Evolutionary conservation across 2,329 filamentous ascomycete species (phyloP).

Genomic region (Cercospora sp.): DNA sequence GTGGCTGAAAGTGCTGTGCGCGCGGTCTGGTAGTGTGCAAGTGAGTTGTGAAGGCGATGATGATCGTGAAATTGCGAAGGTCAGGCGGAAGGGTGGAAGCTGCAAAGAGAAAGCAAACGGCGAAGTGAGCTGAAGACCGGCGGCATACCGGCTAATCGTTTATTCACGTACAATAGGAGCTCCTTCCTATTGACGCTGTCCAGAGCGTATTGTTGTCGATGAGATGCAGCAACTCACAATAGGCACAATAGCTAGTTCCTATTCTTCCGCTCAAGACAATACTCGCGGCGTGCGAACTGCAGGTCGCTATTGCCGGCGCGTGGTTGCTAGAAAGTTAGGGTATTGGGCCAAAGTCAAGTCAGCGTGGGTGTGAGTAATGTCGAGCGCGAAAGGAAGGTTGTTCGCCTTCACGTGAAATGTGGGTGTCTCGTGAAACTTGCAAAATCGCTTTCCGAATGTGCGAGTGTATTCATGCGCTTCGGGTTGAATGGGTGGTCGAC

Average conservation of each 20-base stretch:
- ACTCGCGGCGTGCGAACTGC: background rate
- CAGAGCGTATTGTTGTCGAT: background rate
- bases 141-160: background rate
- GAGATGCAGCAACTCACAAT: background rate
- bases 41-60: background rate
- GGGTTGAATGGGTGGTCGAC: background rate
- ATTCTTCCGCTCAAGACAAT: background rate
- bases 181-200: background rate
- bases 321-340: background rate
- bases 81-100: background rate
- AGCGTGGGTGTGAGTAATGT: background rate
- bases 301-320: background rate
- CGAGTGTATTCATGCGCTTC: background rate
- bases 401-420: background rate
- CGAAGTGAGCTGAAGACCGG: constrained; percentile 1
- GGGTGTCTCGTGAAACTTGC: background rate
- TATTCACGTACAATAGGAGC: constrained; percentile 1
- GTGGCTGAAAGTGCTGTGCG: background rate
- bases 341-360: background rate
- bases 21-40: background rate
- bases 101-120: background rate
- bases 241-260: background rate
- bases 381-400: background rate
- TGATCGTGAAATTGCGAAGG: background rate
- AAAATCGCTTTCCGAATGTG: background rate